Evolutionary conservation across 331 rosid species (phyloP).

Genomic region (Prunus yedoensis): DNA sequence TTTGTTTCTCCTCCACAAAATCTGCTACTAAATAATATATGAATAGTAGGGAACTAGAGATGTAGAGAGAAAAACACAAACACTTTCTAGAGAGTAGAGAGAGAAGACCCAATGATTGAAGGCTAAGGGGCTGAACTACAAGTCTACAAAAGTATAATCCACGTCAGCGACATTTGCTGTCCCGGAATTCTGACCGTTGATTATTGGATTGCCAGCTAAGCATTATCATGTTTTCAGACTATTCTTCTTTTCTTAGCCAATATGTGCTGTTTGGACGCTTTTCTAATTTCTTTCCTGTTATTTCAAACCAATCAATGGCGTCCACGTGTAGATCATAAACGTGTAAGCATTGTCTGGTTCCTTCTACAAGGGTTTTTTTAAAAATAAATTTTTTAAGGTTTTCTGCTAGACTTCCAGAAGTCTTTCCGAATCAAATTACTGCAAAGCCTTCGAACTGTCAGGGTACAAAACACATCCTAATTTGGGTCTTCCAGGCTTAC

Average conservation of each 20-base stretch:
- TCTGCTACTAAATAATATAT: conserved; percentile 30
- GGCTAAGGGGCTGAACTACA: conserved; percentile 41
- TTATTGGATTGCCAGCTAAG: conserved; percentile 76
- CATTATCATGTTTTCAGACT: conserved; percentile 36
- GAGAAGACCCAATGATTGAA: conserved; percentile 58
- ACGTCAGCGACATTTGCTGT: conserved; percentile 46
- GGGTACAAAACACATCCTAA: neutral
- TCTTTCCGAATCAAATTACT: neutral
- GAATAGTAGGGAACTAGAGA: conserved; percentile 24
- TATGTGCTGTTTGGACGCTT: conserved; percentile 46
- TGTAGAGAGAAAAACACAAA: conserved; percentile 6
- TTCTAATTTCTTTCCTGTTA: neutral
- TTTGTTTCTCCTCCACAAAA: conserved; percentile 48
- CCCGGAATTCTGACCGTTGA: conserved; percentile 54
- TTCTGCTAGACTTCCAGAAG: neutral
- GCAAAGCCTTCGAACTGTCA: neutral
- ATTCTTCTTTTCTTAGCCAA: conserved; percentile 32
- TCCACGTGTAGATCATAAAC: conserved; percentile 37
- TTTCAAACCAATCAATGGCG: conserved; percentile 31
- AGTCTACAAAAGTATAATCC: conserved; percentile 32
- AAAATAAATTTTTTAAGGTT: too few relatives aligned
- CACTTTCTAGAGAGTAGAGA: conserved; percentile 30
- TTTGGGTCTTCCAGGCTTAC: neutral
- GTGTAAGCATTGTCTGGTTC: conserved; percentile 9
- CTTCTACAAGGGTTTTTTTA: neutral